Conservation (phyloP, 371 early-diverging fungal genomes). For the Syncephalis fuscata region DNA sequence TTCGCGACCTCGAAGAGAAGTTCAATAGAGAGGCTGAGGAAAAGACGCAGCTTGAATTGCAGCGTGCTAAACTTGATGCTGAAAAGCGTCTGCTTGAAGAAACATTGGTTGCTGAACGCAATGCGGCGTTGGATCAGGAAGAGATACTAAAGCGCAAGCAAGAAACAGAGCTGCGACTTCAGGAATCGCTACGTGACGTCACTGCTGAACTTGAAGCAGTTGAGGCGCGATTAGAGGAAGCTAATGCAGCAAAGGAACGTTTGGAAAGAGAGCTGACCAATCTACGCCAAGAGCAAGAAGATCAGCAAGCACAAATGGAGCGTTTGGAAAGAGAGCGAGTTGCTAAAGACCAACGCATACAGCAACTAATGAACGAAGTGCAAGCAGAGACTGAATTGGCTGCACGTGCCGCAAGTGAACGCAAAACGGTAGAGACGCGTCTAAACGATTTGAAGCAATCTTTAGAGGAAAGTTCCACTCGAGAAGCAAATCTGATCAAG, state of each 20-base stretch:
- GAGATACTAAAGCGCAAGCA: slow-evolving; percentile 63
- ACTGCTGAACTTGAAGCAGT: slow-evolving; percentile 38
- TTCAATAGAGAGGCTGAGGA: slow-evolving; percentile 31
- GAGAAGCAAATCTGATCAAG: slow-evolving; percentile 31
- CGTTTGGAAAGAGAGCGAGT: slow-evolving; percentile 43
- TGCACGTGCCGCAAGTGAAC: slow-evolving; percentile 30
- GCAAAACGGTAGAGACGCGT: slow-evolving; percentile 30
- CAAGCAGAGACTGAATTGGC: slow-evolving; percentile 15
- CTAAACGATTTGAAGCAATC: slow-evolving; percentile 32
- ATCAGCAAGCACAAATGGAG: slow-evolving; percentile 22
- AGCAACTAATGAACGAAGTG: slow-evolving; percentile 31
- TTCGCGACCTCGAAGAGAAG: slow-evolving; percentile 34
- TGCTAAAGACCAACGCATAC: slow-evolving; percentile 26
- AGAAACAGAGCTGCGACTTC: slow-evolving; percentile 39
- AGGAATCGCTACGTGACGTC: slow-evolving; percentile 45
- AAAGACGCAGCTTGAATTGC: slow-evolving; percentile 22
- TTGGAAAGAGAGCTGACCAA: slow-evolving; percentile 20
- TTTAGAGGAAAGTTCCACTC: slow-evolving; percentile 18
- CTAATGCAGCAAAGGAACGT: slow-evolving; percentile 23
- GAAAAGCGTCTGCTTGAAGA: slow-evolving; percentile 52
- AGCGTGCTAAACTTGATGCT: slow-evolving; percentile 27
- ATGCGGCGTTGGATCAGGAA: slow-evolving; percentile 56
- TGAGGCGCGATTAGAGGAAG: slow-evolving; percentile 38
- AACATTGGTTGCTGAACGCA: slow-evolving; percentile 45
- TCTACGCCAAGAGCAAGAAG: slow-evolving; percentile 22